phyloP scores from a whole-genome alignment of 768 basidiomycete species.

The Phanerodontia chrysosporium region DNA sequence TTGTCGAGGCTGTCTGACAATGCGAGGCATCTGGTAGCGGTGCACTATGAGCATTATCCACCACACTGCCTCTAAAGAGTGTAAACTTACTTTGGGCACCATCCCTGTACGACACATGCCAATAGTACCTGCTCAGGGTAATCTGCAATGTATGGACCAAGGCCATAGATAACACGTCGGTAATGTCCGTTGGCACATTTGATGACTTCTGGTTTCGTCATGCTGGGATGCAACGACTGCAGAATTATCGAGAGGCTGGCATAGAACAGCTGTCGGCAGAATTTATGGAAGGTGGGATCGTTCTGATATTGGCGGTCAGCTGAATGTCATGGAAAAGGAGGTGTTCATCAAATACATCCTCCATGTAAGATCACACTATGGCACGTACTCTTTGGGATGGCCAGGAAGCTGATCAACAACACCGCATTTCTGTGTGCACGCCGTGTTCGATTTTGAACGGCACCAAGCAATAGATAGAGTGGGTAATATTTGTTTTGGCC shows the following conservation, averaged over 20 bases:
- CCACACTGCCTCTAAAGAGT: too few relatives aligned
- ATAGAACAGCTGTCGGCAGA: slow-evolving; percentile 16
- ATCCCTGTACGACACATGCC: slow-evolving; percentile 13
- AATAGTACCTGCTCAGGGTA: slow-evolving; percentile 21
- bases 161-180: slow-evolving; percentile 14
- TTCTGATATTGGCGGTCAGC: slow-evolving; percentile 9
- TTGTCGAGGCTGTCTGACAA: not conserved
- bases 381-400: slow-evolving; percentile 15
- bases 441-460: slow-evolving; percentile 10
- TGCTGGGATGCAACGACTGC: slow-evolving; percentile 1
- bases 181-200: slow-evolving; percentile 13
- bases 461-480: slow-evolving; percentile 6
- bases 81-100: slow-evolving; percentile 18
- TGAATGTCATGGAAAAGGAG: not conserved
- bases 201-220: slow-evolving; percentile 12
- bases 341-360: not conserved
- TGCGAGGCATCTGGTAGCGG: slow-evolving; percentile 8
- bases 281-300: slow-evolving; percentile 11
- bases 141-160: slow-evolving; percentile 20
- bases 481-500: slow-evolving; percentile 14
- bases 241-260: slow-evolving; percentile 5
- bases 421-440: slow-evolving; percentile 14
- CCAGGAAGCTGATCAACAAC: slow-evolving; percentile 8
- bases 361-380: too few relatives aligned
- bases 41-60: too few relatives aligned